Conservation (phyloP, 257 asterid species). For the Scutellaria baicalensis region DNA sequence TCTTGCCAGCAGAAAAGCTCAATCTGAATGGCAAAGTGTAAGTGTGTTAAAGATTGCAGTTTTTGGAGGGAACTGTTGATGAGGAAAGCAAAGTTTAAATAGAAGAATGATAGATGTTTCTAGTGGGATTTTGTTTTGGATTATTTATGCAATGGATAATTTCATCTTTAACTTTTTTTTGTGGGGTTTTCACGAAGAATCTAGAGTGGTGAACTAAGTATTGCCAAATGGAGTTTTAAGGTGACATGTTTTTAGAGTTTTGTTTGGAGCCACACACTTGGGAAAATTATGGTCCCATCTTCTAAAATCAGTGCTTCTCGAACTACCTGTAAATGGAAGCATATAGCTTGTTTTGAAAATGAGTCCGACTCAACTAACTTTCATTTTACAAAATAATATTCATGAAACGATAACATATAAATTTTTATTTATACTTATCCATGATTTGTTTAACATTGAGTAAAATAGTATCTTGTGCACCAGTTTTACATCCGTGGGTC, state of each 20-base stretch:
- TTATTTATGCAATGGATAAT: background rate
- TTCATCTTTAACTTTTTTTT: too few relatives aligned
- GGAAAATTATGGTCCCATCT: background rate
- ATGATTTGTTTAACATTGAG: too few relatives aligned
- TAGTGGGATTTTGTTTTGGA: constrained; percentile 18
- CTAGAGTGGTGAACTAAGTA: constrained; percentile 23
- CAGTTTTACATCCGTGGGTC: too few relatives aligned
- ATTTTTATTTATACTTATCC: too few relatives aligned
- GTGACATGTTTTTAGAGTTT: background rate
- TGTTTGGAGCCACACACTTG: constrained; percentile 42
- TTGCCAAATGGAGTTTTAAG: background rate
- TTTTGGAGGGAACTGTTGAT: constrained; percentile 37
- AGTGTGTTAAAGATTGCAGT: background rate
- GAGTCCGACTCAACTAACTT: too few relatives aligned
- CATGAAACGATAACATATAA: too few relatives aligned
- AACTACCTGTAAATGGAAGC: too few relatives aligned
- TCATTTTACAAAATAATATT: too few relatives aligned
- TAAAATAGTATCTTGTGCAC: too few relatives aligned
- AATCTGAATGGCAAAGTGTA: background rate
- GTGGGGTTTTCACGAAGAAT: constrained; percentile 30
- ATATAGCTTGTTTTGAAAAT: too few relatives aligned
- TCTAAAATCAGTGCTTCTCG: too few relatives aligned
- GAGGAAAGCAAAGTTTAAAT: background rate
- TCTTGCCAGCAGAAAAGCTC: background rate
- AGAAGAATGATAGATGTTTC: constrained; percentile 35